phyloP scores from a whole-genome alignment of 148 eudicot species.

The Silene conica region DNA sequence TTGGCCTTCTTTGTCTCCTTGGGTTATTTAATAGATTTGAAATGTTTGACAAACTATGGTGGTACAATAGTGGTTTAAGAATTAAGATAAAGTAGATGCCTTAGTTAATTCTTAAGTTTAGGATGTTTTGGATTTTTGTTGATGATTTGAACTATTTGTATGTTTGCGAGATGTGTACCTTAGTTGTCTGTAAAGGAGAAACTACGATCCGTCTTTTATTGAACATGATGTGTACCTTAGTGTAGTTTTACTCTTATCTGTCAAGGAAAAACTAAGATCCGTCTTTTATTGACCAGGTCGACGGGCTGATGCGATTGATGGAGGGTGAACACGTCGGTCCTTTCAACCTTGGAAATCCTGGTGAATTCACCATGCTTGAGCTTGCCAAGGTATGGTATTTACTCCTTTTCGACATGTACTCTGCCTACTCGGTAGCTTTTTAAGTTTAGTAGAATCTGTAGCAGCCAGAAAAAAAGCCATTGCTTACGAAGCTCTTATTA shows the following conservation, averaged over 20 bases:
- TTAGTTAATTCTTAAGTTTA: background rate
- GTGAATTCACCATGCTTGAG: constrained; percentile 99
- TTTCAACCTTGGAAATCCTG: constrained; percentile 92
- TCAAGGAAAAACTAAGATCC: background rate
- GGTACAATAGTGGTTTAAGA: background rate
- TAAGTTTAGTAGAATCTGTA: background rate
- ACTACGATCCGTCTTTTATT: constrained; percentile 2
- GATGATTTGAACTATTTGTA: background rate
- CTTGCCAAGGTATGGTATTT: constrained; percentile 72
- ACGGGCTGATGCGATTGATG: constrained; percentile 95
- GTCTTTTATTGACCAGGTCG: constrained; percentile 50
- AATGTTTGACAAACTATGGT: background rate
- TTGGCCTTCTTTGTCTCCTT: background rate
- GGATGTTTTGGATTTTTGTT: background rate
- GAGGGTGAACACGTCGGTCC: constrained; percentile 99
- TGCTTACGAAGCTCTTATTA: background rate
- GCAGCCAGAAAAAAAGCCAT: too few relatives aligned
- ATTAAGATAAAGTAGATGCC: background rate
- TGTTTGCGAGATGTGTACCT: background rate
- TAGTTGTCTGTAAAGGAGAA: background rate
- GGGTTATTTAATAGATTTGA: background rate
- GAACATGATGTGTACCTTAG: background rate
- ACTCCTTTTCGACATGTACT: background rate
- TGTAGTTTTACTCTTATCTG: too few relatives aligned
- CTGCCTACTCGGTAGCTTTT: background rate